phyloP scores from a whole-genome alignment of 306 rosid species.

The Astragalus glycyphyllos region DNA sequence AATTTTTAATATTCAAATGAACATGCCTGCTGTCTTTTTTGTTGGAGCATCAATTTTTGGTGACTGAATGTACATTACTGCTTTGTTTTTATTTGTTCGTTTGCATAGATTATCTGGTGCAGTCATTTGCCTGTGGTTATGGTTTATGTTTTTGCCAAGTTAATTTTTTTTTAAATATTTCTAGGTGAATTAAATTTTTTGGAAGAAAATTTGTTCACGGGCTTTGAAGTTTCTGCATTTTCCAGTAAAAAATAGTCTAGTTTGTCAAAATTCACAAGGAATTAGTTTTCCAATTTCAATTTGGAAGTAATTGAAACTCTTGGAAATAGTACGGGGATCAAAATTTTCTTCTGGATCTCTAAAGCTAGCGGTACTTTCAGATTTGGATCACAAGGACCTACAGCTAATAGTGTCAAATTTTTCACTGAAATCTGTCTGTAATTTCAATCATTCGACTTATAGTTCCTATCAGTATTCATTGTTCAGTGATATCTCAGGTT shows the following conservation, averaged over 20 bases:
- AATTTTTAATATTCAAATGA: not conserved
- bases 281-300: conserved; percentile 10
- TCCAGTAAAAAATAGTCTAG: not conserved
- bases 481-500: conserved; percentile 17
- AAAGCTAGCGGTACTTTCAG: conserved; percentile 9
- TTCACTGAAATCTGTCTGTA: conserved; percentile 11
- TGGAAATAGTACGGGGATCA: not conserved
- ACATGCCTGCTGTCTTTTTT: not conserved
- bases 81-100: not conserved
- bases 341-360: conserved; percentile 4
- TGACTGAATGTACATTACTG: not conserved
- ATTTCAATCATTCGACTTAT: conserved; percentile 8
- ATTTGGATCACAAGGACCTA: not conserved
- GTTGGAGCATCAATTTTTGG: conserved; percentile 5
- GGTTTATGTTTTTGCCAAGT: not conserved
- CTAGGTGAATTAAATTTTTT: not conserved
- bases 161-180: not conserved
- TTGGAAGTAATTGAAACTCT: conserved; percentile 19
- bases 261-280: conserved; percentile 17
- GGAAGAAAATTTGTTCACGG: too few relatives aligned
- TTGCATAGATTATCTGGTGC: conserved; percentile 11
- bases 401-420: not conserved
- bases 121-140: not conserved
- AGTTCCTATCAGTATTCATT: not conserved
- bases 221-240: too few relatives aligned